Conservation (phyloP, 768 basidiomycete genomes). For the Rhodocollybia butyracea region DNA sequence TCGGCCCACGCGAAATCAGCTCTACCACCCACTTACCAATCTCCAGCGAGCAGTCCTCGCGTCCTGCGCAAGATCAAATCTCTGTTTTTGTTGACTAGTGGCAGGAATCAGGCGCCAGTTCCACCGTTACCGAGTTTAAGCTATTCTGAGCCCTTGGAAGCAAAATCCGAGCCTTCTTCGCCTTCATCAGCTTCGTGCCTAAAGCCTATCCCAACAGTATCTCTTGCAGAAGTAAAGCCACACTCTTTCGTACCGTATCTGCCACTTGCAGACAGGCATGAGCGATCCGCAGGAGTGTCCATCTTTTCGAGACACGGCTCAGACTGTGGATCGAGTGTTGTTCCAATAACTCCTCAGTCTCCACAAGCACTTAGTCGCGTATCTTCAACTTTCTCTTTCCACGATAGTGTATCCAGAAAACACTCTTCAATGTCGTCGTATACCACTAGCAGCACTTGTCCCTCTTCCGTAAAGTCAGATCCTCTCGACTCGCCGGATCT, state of each 20-base stretch:
- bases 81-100: neutral
- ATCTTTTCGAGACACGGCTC: slow-evolving; percentile 5
- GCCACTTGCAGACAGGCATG: slow-evolving; percentile 1
- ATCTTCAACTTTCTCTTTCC: neutral
- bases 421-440: neutral
- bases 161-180: neutral
- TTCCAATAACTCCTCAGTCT: neutral
- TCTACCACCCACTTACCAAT: neutral
- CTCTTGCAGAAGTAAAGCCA: neutral
- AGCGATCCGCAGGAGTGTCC: neutral
- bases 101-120: neutral
- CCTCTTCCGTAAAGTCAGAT: neutral
- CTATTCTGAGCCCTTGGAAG: neutral
- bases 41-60: neutral
- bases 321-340: slow-evolving; percentile 4
- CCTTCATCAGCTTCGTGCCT: neutral
- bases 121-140: neutral
- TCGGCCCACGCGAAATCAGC: slow-evolving; percentile 1
- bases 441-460: neutral
- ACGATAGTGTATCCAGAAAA: too few species aligned
- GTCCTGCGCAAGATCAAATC: slow-evolving; percentile 9
- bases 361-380: neutral
- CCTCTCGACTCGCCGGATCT: neutral
- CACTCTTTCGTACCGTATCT: slow-evolving; percentile 4
- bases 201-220: slow-evolving; percentile 4